Base-by-base conservation (phyloP, 306 rosid genomes). In the Pachyrhizus erosus region DNA sequence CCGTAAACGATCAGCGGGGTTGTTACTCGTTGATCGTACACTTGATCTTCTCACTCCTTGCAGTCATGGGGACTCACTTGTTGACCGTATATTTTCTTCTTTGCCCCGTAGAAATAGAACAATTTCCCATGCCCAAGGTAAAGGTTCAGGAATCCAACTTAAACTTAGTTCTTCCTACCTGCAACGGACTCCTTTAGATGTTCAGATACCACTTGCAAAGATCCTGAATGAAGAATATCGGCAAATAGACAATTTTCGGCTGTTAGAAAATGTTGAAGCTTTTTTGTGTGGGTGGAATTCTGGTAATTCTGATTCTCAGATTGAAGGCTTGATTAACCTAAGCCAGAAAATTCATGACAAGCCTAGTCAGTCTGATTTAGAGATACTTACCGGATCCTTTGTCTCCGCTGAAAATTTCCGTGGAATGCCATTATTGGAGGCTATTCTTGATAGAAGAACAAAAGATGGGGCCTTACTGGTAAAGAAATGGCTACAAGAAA, bases 1-100 rank as follows among this genome's bases (percentile, higher is more conserved):
- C 40, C 94, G 92, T 62, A 95, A 87, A 84, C 83, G 89, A 80
- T 93, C 99, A 18, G 92, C 97, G 7, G 99, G 98, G 81, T 86
- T 93, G 48, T 83, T 95, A 72, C 90, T 95, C 71, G 57, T 95
- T 69, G 99, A 95, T 87, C 97, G 97, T 54, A 89, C 99, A 7
- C 98, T 93, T n/a, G 99, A 95, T 86, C 98, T 95, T 84, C 93
- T 93, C 68, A 95, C 97, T 61, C 97, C 98, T 55, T 95, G 97
- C 82, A 90, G 92, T 75, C 99, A 95, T 69, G 99, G 97, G 82
- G 98, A 93, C 85, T 93, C 98, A 51, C 94, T 95, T 68, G 82
- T 91, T 86, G 99, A 95, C 80, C 88, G 96, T 33, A 84, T 95
- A 82, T 93, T 93, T 83, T 90, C 91, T 58, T 93, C 94, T 61